Evolutionary conservation across 192 early-diverging fungal species (phyloP), one percentile per base, ranked within the genome.

Genomic region (Coemansia erecta): DNA sequence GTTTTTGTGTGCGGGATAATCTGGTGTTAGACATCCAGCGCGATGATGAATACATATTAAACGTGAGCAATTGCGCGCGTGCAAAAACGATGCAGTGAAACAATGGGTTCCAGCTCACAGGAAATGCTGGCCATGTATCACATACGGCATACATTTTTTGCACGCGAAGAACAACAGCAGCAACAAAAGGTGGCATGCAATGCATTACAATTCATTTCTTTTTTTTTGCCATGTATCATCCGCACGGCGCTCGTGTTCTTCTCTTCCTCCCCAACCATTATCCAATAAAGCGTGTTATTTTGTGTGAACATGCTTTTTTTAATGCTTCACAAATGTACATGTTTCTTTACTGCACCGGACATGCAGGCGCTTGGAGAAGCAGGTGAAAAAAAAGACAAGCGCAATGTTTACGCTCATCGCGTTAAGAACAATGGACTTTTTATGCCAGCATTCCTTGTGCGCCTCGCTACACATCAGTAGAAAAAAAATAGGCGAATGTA

Each of bases 401-500:
- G 22, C 47, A 49, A 49, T 15, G 47, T 49, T 49, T 49, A 23
- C 46, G n/a, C 18, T 21, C 18, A 21, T 10, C 21, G 46, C 21
- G 46, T 47, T 47, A 47, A n/a, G 21, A 47, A 47, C 46, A 47
- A 47, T 47, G 46, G 18, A 47, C 46, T 47, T 21, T 31, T 31
- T 31, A 7, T 7, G 28, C 28, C 7, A 31, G 28, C 28, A 31
- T 31, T 31, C 28, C 28, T 31, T 31, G 28, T 47, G 46, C 46
- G 8, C 18, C 19, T 21, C 46, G 6, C 18, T 47, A 47, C 18
- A 47, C 18, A 47, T 47, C 46, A 47, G n/a, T 21, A 47, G 18
- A 47, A 47, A 47, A 44, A 44, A 44, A n/a, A n/a, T 47, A 47
- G 46, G 21, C 28, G 28, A 31, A 31, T 31, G 19, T 47, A 47